Percentiles rank a stretch among this genome's conserved stretches.
phyloP scores from a whole-genome alignment of 768 basidiomycete genomes.

The Coprinopsis marcescibilis region DNA sequence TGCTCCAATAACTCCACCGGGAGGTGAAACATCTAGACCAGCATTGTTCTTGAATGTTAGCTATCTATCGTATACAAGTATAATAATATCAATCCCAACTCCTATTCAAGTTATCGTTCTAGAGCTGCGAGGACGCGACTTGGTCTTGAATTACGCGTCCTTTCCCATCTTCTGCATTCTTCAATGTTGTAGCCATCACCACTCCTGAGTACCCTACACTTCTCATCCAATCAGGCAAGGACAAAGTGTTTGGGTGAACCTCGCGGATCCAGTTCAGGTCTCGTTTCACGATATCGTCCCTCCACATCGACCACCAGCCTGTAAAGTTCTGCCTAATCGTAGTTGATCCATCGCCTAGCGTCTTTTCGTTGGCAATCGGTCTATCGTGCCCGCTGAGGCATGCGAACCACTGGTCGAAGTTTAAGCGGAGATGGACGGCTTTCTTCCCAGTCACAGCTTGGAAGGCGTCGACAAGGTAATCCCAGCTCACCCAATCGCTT shows the following conservation, averaged over 20 bases:
- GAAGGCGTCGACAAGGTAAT: constrained; percentile 31
- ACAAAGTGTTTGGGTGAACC: constrained; percentile 30
- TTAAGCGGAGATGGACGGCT: constrained; percentile 26
- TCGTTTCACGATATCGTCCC: constrained; percentile 37
- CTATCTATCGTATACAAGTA: no score
- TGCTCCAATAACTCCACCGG: no score
- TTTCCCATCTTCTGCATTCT: constrained; percentile 28
- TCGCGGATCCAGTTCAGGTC: constrained; percentile 40
- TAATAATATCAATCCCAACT: no score
- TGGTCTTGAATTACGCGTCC: constrained; percentile 20
- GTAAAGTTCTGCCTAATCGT: constrained; percentile 35
- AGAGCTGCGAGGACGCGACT: constrained; percentile 11
- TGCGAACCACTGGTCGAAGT: constrained; percentile 28
- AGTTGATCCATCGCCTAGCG: constrained; percentile 24
- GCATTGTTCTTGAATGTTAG: no score
- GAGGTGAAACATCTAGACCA: no score
- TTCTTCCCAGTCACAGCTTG: constrained; percentile 31
- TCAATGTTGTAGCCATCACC: constrained; percentile 20
- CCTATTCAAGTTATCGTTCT: no score
- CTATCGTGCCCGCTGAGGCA: constrained; percentile 23
- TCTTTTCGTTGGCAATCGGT: constrained; percentile 26
- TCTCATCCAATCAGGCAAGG: constrained; percentile 38
- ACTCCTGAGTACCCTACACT: constrained; percentile 25
- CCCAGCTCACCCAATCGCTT: constrained; percentile 31
- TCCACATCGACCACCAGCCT: constrained; percentile 37